These are phyloP conservation scores for Dryadomyces sulphureus DNA, from an alignment of 2,329 filamentous ascomycete genomes.

Conservation along the genomic window DNA sequence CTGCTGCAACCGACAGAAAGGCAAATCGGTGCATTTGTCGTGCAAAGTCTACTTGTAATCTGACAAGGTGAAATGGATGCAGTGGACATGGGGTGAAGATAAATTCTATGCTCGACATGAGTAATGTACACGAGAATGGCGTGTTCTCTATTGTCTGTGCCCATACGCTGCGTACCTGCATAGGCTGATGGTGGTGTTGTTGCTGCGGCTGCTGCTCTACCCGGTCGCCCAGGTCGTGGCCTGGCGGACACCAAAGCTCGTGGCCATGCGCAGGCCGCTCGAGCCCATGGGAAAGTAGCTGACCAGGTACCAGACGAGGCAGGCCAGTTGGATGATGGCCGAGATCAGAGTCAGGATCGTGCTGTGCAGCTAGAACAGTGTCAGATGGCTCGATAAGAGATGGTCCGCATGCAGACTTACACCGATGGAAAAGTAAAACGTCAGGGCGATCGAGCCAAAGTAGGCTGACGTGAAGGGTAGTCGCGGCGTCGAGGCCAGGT, in stretches of 20 bases:
- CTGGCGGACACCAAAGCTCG: conserved; percentile 70
- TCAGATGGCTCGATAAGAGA: not conserved
- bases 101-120: too few species aligned
- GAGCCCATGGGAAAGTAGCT: conserved; percentile 98
- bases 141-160: too few species aligned
- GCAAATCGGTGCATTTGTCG: too few species aligned
- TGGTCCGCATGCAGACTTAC: conserved; percentile 29
- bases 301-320: conserved; percentile 82
- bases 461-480: conserved; percentile 89
- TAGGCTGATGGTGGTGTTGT: too few species aligned
- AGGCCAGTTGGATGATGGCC: conserved; percentile 68
- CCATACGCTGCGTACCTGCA: too few species aligned
- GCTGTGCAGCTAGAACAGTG: conserved; percentile 51
- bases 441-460: conserved; percentile 82
- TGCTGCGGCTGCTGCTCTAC: conserved; percentile 23
- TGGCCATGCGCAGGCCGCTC: conserved; percentile 71
- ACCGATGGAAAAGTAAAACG: conserved; percentile 81
- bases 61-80: too few species aligned
- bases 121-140: too few species aligned
- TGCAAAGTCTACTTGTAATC: too few species aligned
- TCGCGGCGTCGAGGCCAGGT: conserved; percentile 70
- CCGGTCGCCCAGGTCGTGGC: conserved; percentile 80
- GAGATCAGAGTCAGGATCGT: conserved; percentile 76
- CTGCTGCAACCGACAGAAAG: too few species aligned
- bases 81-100: too few species aligned